phyloP scores from a whole-genome alignment of 306 rosid species.

The Morella rubra region DNA sequence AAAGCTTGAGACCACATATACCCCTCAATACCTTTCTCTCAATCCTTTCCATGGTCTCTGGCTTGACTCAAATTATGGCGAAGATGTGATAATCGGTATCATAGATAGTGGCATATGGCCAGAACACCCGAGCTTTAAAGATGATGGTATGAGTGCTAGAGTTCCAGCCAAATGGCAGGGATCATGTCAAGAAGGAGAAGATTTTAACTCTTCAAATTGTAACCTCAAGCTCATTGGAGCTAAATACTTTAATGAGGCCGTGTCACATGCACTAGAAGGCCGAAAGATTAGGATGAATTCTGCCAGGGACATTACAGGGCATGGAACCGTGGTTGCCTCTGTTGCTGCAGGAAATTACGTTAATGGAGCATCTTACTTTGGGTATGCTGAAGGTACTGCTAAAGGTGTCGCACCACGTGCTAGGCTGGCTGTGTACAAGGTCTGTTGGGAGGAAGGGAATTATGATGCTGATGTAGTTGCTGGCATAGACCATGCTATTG shows the following conservation, averaged over 20 bases:
- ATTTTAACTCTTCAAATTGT: too few species aligned
- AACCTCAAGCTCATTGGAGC: too few species aligned
- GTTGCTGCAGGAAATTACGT: constrained; percentile 28
- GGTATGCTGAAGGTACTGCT: constrained; percentile 36
- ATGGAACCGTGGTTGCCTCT: constrained; percentile 35
- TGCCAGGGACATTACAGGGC: constrained; percentile 37
- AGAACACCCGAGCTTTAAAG: background rate
- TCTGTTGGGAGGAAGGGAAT: constrained; percentile 21
- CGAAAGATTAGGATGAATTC: constrained; percentile 20
- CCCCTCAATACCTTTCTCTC: constrained; percentile 14
- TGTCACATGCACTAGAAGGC: too few species aligned
- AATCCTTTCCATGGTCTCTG: constrained; percentile 3
- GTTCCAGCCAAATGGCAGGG: too few species aligned
- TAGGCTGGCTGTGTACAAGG: constrained; percentile 34
- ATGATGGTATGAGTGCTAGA: background rate
- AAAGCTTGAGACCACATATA: background rate
- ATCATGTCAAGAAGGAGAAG: too few species aligned
- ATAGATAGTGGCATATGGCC: background rate
- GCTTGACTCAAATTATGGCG: background rate
- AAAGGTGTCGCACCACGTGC: constrained; percentile 30
- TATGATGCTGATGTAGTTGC: constrained; percentile 31
- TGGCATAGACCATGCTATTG: constrained; percentile 32
- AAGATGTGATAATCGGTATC: background rate
- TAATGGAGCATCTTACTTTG: constrained; percentile 18
- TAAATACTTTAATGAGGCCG: too few species aligned